phyloP scores from a whole-genome alignment of 306 rosid species.

The Fragaria iinumae region DNA sequence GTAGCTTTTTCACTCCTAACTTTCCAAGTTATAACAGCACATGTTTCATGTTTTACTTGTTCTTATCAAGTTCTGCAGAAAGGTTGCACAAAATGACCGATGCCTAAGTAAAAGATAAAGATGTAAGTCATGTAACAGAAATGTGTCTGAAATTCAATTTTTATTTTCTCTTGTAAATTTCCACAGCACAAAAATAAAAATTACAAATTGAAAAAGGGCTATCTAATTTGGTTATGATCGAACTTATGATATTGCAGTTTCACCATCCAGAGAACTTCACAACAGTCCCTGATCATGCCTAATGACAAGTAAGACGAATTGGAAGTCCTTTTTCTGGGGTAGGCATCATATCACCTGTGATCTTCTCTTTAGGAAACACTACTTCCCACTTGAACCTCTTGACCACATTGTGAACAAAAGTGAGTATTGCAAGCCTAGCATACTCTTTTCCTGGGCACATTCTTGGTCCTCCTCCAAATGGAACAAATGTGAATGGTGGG shows the following conservation, averaged over 20 bases:
- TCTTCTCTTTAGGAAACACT: slow-evolving; percentile 24
- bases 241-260: not conserved
- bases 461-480: slow-evolving; percentile 45
- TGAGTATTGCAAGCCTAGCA: slow-evolving; percentile 37
- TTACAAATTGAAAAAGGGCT: not conserved
- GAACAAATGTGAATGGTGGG: slow-evolving; percentile 34
- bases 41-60: not conserved
- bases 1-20: not conserved
- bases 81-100: not conserved
- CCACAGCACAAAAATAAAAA: not conserved
- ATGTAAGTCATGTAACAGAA: not conserved
- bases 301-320: slow-evolving; percentile 25
- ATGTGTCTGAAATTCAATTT: not conserved
- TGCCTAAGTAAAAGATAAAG: not conserved
- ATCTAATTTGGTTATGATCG: not conserved
- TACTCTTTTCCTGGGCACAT: slow-evolving; percentile 44
- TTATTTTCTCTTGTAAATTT: not conserved
- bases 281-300: not conserved
- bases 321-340: slow-evolving; percentile 43
- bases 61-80: not conserved
- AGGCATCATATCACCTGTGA: slow-evolving; percentile 42
- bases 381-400: slow-evolving; percentile 36
- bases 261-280: not conserved
- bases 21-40: not conserved
- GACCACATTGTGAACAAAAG: slow-evolving; percentile 38